Base-by-base conservation (phyloP, 2,329 filamentous ascomycete genomes). In the Fusarium siculi region DNA sequence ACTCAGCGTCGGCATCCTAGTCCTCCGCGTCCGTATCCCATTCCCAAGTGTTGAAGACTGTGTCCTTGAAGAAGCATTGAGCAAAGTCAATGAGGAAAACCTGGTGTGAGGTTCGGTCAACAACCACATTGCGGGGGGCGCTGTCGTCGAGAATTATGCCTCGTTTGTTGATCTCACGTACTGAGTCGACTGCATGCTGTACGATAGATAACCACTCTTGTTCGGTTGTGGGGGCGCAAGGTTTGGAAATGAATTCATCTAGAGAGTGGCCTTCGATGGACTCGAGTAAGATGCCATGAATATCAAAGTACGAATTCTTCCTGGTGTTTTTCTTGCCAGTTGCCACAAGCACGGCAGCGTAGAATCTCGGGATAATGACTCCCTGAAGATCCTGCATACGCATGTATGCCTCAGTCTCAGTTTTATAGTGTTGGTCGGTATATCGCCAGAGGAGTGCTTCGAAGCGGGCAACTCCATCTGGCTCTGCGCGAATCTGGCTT, bases 171-270 rank as follows among this genome's bases (percentile, higher is more conserved):
- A 54, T 40, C 19, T 30, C 19, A 14, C 40, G 15, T 15, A 2
- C 15, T 9, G 36, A 11, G 50, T 54, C 14, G 9, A 54, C 18
- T 12, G 50, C 36, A 28, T 10, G 0, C 19, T 54, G 36, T 5
- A 54, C 10, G 19, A 40, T 54, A 2, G 7, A 30, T 7, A 5
- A n/a, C 50, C 23, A 39, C 6, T 54, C 19, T 9, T 16, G 0
- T 30, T 54, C n/a, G 14, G 34, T 21, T 7, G 2, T 15, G 4
- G 50, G 50, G 9, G 36, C n/a, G 21, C 3, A 39, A 4, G 23
- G 7, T 12, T 36, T 12, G 19, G 2, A 2, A 0, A 25, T 8
- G 25, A 54, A 25, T n/a, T 39, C 36, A 9, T 4, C 4, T 2
- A 54, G 25, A 39, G 32, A 28, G 21, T 5, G 2, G 4, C 50